Evolutionary conservation across 108 stramenopile species (phyloP), one percentile per base, ranked within the genome.

Genomic region (Skeletonema costatum): DNA sequence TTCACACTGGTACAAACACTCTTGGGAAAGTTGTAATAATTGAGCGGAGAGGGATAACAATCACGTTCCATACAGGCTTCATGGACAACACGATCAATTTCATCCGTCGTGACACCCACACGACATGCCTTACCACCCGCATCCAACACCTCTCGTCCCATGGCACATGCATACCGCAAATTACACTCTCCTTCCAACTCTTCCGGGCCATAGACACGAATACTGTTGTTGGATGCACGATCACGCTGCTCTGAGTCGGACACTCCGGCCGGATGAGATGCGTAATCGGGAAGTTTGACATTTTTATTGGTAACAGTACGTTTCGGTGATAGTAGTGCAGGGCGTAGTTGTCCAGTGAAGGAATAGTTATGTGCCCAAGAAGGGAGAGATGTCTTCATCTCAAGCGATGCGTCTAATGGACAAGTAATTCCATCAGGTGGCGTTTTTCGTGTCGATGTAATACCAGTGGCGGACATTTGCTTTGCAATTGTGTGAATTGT

Each of bases 11-110:
- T 98, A 76, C 99, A 99, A 5, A 98, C 96, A 32, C 83, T 85
- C 85, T 99, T 99, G 31, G 99, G 99, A 72, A 98, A 98, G 58
- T 96, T 94, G 78, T 97, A 96, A 82, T 99, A 99, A 84, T 98
- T 99, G 61, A 99, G 75, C 2, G 99, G 99, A 29, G 93, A 93
- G 8, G 99, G 99, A 80, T 99, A 99, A 32, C 97, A 97, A 29
- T 87, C 90, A 38, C 97, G 76, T 68, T 95, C 96, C 60, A 99
- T 82, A 38, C 77, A 86, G 10, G 94, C 97, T 76, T 97, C 98
- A 74, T 99, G 97, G 41, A 90, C 90, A 38, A 97, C 88, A 17
- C 93, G 86, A 80, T 99, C 99, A 74, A 99, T 96, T 71, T 99
- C 98, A 81, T 99, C 99, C 11, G 97, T 97, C 16, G 98, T 99